phyloP scores from a whole-genome alignment of 306 rosid species.

The Acmispon strigosus region DNA sequence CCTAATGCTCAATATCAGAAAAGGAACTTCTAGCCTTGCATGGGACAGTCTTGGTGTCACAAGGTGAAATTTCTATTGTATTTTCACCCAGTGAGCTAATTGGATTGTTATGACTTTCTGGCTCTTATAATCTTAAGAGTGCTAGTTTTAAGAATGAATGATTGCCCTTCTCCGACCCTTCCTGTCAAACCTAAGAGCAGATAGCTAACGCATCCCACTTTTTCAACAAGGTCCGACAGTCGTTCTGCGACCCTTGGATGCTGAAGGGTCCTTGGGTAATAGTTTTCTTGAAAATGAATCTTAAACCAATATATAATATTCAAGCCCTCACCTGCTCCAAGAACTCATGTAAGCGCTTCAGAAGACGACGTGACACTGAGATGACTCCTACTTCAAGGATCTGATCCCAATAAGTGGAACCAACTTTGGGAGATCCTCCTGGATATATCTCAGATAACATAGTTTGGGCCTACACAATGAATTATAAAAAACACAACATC shows the following conservation, averaged over 20 bases:
- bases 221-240: too few relatives aligned
- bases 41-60: not conserved
- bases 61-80: too few relatives aligned
- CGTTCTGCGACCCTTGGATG: too few relatives aligned
- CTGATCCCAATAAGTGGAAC: slow-evolving; percentile 91
- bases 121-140: too few relatives aligned
- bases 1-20: not conserved
- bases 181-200: too few relatives aligned
- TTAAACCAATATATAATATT: slow-evolving; percentile 13
- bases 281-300: slow-evolving; percentile 16
- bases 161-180: too few relatives aligned
- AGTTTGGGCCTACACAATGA: slow-evolving; percentile 63
- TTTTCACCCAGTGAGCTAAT: too few relatives aligned
- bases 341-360: slow-evolving; percentile 75
- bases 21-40: not conserved
- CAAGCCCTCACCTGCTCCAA: slow-evolving; percentile 71
- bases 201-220: too few relatives aligned
- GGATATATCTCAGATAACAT: slow-evolving; percentile 95
- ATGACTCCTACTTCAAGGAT: slow-evolving; percentile 82
- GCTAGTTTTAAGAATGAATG: too few relatives aligned
- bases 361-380: slow-evolving; percentile 76
- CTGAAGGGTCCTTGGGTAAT: not conserved
- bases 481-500: slow-evolving; percentile 12
- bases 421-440: slow-evolving; percentile 81
- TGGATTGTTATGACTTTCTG: too few relatives aligned